phyloP scores from a whole-genome alignment of 1,139 yeast species.

The Meyerozyma smithsonii region DNA sequence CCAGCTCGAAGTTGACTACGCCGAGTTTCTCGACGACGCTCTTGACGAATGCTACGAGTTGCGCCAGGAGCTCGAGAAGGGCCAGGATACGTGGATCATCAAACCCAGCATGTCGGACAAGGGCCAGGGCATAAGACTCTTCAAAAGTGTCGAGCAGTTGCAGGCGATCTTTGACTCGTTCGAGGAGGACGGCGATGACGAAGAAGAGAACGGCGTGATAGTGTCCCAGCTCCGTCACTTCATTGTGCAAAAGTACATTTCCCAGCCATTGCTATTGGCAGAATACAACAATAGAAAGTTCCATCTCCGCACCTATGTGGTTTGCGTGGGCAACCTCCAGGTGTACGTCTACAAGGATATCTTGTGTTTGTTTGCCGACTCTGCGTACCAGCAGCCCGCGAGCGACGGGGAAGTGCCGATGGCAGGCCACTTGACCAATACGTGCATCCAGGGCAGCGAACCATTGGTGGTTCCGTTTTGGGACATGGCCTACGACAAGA shows the following conservation, averaged over 20 bases:
- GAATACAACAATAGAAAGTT: slow-evolving; percentile 69
- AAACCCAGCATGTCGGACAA: slow-evolving; percentile 97
- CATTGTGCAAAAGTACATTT: slow-evolving; percentile 76
- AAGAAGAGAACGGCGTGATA: slow-evolving; percentile 58
- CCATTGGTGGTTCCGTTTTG: slow-evolving; percentile 65
- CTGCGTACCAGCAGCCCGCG: slow-evolving; percentile 41
- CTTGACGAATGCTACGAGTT: slow-evolving; percentile 89
- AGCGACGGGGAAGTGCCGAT: slow-evolving; percentile 38
- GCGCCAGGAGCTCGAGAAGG: slow-evolving; percentile 65
- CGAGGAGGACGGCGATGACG: slow-evolving; percentile 62
- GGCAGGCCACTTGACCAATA: slow-evolving; percentile 82
- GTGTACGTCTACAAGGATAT: slow-evolving; percentile 79
- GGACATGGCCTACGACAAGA: slow-evolving; percentile 34
- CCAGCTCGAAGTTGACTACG: slow-evolving; percentile 88
- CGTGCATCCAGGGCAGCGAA: slow-evolving; percentile 70
- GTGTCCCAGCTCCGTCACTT: slow-evolving; percentile 88
- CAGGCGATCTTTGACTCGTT: slow-evolving; percentile 81
- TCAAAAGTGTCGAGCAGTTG: slow-evolving; percentile 70
- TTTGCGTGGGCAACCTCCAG: slow-evolving; percentile 65
- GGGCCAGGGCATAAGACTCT: slow-evolving; percentile 90
- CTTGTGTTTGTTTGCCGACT: slow-evolving; percentile 73
- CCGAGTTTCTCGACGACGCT: slow-evolving; percentile 91
- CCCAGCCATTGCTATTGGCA: slow-evolving; percentile 59
- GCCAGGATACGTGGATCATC: slow-evolving; percentile 74
- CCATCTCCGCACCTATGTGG: slow-evolving; percentile 84